These are phyloP conservation scores for Hymenochaete sp. DNA, from an alignment of 1,284 basidiomycete genomes.

Conservation along the genomic window DNA sequence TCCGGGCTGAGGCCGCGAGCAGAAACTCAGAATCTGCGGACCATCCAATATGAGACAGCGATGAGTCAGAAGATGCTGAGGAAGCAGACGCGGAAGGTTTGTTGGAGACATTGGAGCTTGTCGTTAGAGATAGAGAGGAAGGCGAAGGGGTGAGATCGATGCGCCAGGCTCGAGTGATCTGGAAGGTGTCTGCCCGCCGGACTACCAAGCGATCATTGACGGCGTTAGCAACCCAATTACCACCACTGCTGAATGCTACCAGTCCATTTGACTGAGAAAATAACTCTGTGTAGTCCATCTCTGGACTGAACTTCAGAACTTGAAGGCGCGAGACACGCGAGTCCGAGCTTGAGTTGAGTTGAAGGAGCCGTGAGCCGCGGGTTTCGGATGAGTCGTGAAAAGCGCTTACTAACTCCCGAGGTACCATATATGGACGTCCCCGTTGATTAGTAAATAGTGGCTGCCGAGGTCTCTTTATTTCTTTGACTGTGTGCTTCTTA, in stretches of 20 bases:
- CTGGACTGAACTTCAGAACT: not conserved
- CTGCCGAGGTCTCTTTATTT: no score
- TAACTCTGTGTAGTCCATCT: conserved; percentile 67
- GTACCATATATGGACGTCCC: no score
- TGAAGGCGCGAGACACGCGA: not conserved
- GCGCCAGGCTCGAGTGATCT: conserved; percentile 66
- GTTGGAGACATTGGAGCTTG: conserved; percentile 24
- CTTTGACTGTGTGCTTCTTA: no score
- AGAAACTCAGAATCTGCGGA: conserved; percentile 78
- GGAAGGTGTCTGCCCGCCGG: conserved; percentile 66
- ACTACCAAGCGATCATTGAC: conserved; percentile 65
- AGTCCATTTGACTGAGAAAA: conserved; percentile 63
- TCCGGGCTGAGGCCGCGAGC: conserved; percentile 60
- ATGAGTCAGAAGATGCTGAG: conserved; percentile 20
- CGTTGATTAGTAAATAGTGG: no score
- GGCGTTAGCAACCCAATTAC: conserved; percentile 67
- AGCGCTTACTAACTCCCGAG: no score
- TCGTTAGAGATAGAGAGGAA: conserved; percentile 31
- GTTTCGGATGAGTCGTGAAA: not conserved
- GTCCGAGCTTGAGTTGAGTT: no score
- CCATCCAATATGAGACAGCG: conserved; percentile 73
- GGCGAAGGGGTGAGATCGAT: conserved; percentile 44
- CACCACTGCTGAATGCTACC: conserved; percentile 64
- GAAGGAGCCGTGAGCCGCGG: no score
- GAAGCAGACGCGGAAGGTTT: conserved; percentile 20